Evolutionary conservation across 352 stramenopile species (phyloP), one percentile per base, ranked within the genome.

Genomic region (Phytophthora pinifolia): DNA sequence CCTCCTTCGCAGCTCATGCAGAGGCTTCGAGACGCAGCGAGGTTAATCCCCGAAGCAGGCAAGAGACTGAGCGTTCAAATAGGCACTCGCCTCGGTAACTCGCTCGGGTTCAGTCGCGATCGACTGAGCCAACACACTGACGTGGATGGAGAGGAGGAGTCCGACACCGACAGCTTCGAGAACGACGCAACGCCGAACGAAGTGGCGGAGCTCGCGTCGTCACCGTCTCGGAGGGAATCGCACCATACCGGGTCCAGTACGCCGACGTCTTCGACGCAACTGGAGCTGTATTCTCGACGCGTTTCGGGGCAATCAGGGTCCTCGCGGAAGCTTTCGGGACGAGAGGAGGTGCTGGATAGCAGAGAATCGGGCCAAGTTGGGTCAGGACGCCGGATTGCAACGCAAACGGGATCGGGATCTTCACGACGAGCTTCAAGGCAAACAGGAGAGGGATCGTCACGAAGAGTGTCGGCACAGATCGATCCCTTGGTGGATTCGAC

Each of bases 11-110:
- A 35, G 13, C 53, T 69, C 27, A 57, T 60, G 25, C 46, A 69
- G 14, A 49, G 54, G 14, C 3, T 69, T 3, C 45, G 49, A 29
- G 44, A 15, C 10, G 61, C 61, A 22, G 61, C 27, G 2, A 17
- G 4, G 10, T 13, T 69, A 25, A 61, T 69, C 18, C 54, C 55
- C 2, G 54, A 65, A 29, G 61, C 55, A 34, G 61, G 61, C 1
- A 65, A 59, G 22, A 55, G 61, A 33, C 36, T 69, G 4, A 69
- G 61, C 17, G 17, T 65, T 47, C 61, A 69, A 44, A 58, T 69
- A 5, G 43, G 48, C 7, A 43, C 49, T 38, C 48, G 48, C 4
- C 20, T 69, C 0, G 22, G 54, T 27, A 56, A 52, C 32, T 54
- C 54, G 1, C 43, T 68, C 25, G 55, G 61, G 0, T 62, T 65